Evolutionary conservation across 2,329 filamentous ascomycete genomes (phyloP), one percentile per base, ranked within the genome.

Genomic region (Mycosphaerella arachidis): DNA sequence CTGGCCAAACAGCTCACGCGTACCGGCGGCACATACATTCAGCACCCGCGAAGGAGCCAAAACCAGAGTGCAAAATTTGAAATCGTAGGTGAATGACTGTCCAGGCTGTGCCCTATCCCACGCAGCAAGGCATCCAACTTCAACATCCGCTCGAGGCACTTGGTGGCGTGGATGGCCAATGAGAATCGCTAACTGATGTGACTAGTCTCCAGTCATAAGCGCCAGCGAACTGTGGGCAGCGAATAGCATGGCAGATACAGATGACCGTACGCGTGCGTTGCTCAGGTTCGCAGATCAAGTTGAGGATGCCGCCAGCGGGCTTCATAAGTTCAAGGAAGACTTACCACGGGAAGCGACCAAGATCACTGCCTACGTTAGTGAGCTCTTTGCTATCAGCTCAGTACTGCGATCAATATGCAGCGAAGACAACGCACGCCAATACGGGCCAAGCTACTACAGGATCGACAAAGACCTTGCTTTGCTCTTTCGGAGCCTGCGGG

Each of bases 311-410:
- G 58, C 58, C 10, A 40, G 56, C 55, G 79, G 77, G 58, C 77
- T 86, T 61, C 74, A 75, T 61, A 68, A 73, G 46, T 83, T 85
- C 69, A 73, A 81, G 54, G 74, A 75, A 58, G 76, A 78, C 64
- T 77, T 85, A 53, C 78, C 81, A 7, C 76, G 82, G 55, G 73
- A 79, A 66, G 75, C 78, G 35, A 77, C 79, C 33, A 79, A 82
- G 48, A 81, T 86, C 65, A 82, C 81, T 27, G 75, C 75, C 33
- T 71, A 82, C 30, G 81, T 86, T 55, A 77, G 80, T 57, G 77
- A 83, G 61, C 76, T 86, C 27, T 84, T 82, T 67, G 76, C 77
- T 55, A 80, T 86, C 68, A 81, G 81, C 58, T 75, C 78, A 52
- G 75, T 74, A 8, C 73, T 86, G 27, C 77, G 78, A 50, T 73